Percentiles rank a stretch among this genome's conserved stretches.
Evolutionary conservation across 2,329 filamentous ascomycete species (phyloP).

Genomic region (Sporothrix mexicana): DNA sequence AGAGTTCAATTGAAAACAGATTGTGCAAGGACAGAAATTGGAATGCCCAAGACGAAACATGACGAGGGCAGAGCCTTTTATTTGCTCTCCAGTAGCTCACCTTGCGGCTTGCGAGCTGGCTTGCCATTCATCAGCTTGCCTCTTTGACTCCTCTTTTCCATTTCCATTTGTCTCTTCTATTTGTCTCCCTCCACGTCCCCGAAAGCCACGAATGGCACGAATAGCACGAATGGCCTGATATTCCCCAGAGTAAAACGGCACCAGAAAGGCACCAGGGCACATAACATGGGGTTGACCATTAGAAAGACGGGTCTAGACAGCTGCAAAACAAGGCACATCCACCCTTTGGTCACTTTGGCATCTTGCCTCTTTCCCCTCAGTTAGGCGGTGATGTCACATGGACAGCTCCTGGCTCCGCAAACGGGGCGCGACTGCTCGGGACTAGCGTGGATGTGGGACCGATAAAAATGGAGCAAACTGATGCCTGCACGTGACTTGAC

Average conservation of each 20-base stretch:
- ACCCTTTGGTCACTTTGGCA: conserved; percentile 1
- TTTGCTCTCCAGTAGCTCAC: neutral
- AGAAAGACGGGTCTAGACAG: neutral
- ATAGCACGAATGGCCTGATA: conserved; percentile 3
- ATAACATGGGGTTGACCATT: conserved; percentile 9
- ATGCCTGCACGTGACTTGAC: neutral
- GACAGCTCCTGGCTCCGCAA: conserved; percentile 26
- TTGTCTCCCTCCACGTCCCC: neutral
- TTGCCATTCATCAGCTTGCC: neutral
- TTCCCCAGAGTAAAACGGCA: conserved; percentile 19
- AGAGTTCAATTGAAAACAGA: neutral
- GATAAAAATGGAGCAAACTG: neutral
- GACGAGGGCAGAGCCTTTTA: conserved; percentile 14
- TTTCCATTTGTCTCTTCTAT: neutral
- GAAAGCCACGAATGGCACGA: neutral
- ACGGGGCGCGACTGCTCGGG: neutral
- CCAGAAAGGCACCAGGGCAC: neutral
- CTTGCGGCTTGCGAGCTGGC: neutral
- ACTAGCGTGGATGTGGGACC: neutral
- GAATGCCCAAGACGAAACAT: neutral
- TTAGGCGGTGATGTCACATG: conserved; percentile 35
- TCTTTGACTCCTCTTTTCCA: neutral
- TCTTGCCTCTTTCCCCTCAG: conserved; percentile 21
- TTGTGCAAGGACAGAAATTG: neutral
- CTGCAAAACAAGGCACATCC: neutral